Percentiles rank a stretch among this genome's conserved stretches.
These are phyloP conservation scores for Laguncularia racemosa DNA, from an alignment of 345 rosid species.

Conservation along the genomic window DNA sequence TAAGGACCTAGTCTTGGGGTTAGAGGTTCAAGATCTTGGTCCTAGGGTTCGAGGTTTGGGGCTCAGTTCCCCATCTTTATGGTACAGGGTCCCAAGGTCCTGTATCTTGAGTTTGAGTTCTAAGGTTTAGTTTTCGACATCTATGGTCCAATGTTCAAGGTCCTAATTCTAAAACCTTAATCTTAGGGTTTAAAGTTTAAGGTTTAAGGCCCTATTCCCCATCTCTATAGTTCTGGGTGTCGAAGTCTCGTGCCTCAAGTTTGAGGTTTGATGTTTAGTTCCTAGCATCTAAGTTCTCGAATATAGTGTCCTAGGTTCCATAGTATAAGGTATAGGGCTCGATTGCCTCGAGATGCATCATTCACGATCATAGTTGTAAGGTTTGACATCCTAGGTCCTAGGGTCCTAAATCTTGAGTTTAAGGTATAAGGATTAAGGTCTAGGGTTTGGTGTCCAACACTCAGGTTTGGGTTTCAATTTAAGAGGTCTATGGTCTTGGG, in stretches of 20 bases:
- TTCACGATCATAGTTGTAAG: conserved; percentile 19
- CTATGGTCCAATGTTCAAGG: too few relatives aligned
- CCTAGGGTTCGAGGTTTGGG: conserved; percentile 9
- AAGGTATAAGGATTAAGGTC: conserved; percentile 14
- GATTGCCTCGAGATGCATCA: too few relatives aligned
- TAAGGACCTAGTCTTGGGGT: too few relatives aligned
- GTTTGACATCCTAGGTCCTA: conserved; percentile 25
- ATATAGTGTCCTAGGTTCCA: conserved; percentile 9
- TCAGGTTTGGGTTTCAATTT: conserved; percentile 18
- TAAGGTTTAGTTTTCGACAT: conserved; percentile 13
- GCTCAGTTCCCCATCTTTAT: too few relatives aligned
- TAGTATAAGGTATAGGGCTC: conserved; percentile 9
- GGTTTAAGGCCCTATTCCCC: conserved; percentile 18
- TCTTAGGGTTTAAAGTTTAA: conserved; percentile 14
- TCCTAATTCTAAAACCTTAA: conserved; percentile 5
- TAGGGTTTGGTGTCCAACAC: conserved; percentile 16
- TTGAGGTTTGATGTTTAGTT: conserved; percentile 16
- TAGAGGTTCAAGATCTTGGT: conserved; percentile 10
- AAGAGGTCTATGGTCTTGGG: conserved; percentile 13
- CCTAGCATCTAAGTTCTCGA: conserved; percentile 14
- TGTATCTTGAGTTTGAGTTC: conserved; percentile 11
- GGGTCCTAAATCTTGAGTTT: conserved; percentile 20
- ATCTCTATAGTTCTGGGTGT: conserved; percentile 19
- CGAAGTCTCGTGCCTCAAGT: too few relatives aligned
- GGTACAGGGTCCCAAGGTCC: too few relatives aligned